These are phyloP conservation scores for Endogone sp. DNA, from an alignment of 192 early-diverging fungal species.

Conservation along the genomic window DNA sequence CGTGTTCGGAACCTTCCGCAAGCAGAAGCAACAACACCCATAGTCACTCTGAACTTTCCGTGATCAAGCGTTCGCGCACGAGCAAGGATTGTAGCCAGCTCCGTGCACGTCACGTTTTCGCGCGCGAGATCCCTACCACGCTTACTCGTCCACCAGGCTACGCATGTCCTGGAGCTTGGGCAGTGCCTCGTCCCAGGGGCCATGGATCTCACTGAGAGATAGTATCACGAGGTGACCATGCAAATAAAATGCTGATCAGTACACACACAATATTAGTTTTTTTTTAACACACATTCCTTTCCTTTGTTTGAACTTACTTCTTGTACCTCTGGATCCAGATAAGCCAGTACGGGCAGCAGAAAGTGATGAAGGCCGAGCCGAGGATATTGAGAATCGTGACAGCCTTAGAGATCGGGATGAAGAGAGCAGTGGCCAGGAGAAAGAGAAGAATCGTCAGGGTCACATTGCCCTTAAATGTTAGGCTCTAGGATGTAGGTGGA, in stretches of 20 bases:
- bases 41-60: too few relatives aligned
- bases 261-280: not conserved
- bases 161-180: slow-evolving; percentile 58
- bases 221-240: slow-evolving; percentile 8
- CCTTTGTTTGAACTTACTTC: slow-evolving; percentile 57
- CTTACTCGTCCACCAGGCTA: slow-evolving; percentile 6
- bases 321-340: slow-evolving; percentile 94
- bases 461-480: slow-evolving; percentile 32
- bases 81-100: too few relatives aligned
- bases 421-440: slow-evolving; percentile 55
- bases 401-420: slow-evolving; percentile 63
- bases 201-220: slow-evolving; percentile 78
- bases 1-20: too few relatives aligned
- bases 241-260: not conserved
- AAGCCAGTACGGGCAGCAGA: slow-evolving; percentile 88
- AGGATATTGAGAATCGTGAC: slow-evolving; percentile 66
- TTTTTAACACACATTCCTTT: not conserved
- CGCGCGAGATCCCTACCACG: slow-evolving; percentile 1
- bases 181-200: slow-evolving; percentile 95
- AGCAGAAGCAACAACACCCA: too few relatives aligned
- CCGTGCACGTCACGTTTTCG: too few relatives aligned
- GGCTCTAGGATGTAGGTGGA: slow-evolving; percentile 12
- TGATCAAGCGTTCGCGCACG: too few relatives aligned
- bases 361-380: slow-evolving; percentile 73
- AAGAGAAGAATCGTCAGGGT: slow-evolving; percentile 56